Percentiles rank a stretch among this genome's conserved stretches.
Evolutionary conservation across 2,329 filamentous ascomycete genomes (phyloP).

Genomic region (Metarhizium anisopliae): DNA sequence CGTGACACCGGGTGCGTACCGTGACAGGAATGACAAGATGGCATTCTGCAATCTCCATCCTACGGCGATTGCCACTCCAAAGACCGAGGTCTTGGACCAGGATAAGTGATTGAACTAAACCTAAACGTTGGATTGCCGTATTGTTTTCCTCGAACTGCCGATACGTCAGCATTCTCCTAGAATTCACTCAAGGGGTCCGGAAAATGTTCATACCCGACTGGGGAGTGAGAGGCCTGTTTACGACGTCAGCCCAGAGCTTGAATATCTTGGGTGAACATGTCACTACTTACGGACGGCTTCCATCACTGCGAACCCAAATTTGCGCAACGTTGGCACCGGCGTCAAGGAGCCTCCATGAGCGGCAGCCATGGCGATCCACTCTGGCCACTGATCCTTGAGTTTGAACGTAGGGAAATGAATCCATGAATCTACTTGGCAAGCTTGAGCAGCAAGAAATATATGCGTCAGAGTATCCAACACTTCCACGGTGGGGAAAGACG

Average conservation of each 20-base stretch:
- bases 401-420: constrained; percentile 54
- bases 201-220: constrained; percentile 15
- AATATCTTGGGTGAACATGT: background rate
- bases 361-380: constrained; percentile 50
- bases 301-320: constrained; percentile 49
- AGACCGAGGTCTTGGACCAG: constrained; percentile 40
- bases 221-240: constrained; percentile 21
- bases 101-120: constrained; percentile 40
- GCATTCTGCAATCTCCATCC: constrained; percentile 48
- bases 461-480: constrained; percentile 53
- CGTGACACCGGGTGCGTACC: constrained; percentile 20
- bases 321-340: constrained; percentile 47
- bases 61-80: constrained; percentile 46
- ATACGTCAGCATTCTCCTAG: background rate
- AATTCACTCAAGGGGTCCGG: background rate
- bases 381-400: constrained; percentile 44
- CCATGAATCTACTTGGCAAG: constrained; percentile 48
- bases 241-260: constrained; percentile 1
- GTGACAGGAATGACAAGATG: constrained; percentile 36
- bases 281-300: constrained; percentile 37
- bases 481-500: constrained; percentile 53
- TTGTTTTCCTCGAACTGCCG: constrained; percentile 41
- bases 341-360: constrained; percentile 52
- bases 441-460: constrained; percentile 48
- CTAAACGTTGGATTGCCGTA: constrained; percentile 33